These are phyloP conservation scores for Apostasia shenzhenica DNA, from an alignment of 106 monocot species.

Conservation along the genomic window DNA sequence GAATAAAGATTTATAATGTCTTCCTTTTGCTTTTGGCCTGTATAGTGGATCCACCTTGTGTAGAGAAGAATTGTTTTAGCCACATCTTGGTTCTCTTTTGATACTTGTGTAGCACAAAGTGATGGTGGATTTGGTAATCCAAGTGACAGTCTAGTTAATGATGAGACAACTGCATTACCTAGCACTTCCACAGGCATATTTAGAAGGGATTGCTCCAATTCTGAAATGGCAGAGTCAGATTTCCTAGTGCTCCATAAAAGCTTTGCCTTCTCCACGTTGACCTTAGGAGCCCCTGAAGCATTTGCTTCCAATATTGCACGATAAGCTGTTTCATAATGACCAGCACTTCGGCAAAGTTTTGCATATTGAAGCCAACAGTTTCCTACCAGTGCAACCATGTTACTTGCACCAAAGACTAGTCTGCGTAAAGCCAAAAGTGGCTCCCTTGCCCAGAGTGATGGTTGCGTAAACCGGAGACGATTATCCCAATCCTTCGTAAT, in stretches of 20 bases:
- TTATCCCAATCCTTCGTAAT: constrained; percentile 88
- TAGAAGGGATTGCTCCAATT: constrained; percentile 81
- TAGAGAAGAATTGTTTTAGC: constrained; percentile 89
- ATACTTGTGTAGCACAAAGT: constrained; percentile 39
- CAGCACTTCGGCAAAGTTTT: constrained; percentile 90
- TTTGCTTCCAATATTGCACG: constrained; percentile 91
- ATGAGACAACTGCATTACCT: constrained; percentile 52
- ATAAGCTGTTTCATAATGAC: constrained; percentile 93
- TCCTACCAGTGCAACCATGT: constrained; percentile 69
- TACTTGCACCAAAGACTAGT: constrained; percentile 68
- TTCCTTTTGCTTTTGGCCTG: constrained; percentile 98
- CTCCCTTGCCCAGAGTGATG: constrained; percentile 93
- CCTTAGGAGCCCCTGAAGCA: constrained; percentile 74
- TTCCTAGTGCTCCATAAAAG: constrained; percentile 83
- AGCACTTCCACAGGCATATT: constrained; percentile 76
- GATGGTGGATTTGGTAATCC: constrained; percentile 63
- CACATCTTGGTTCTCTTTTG: constrained; percentile 68
- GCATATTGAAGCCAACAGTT: constrained; percentile 99
- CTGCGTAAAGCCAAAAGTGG: constrained; percentile 89
- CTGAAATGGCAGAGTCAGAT: constrained; percentile 87
- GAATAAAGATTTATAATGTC: constrained; percentile 85
- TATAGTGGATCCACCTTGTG: constrained; percentile 93
- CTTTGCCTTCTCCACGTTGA: constrained; percentile 94
- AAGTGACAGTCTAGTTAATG: constrained; percentile 71
- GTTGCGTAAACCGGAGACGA: constrained; percentile 74